phyloP scores from a whole-genome alignment of 257 asterid species.

The Jacaranda copaia region DNA sequence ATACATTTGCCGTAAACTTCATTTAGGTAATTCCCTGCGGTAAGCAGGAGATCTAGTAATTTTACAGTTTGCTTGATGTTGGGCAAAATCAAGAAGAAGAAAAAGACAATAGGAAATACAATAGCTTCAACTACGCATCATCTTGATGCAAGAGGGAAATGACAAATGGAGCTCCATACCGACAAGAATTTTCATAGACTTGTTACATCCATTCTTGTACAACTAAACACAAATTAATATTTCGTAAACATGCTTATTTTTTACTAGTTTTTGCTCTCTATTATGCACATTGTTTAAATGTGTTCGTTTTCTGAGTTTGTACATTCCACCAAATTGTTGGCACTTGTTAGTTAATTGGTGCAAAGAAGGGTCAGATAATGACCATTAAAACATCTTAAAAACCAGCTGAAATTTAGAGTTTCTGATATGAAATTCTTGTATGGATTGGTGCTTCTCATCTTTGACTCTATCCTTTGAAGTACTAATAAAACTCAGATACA shows the following conservation, averaged over 20 bases:
- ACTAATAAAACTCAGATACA: background rate
- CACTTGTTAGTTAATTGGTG: background rate
- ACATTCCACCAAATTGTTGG: no score
- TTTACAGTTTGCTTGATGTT: conserved; percentile 2
- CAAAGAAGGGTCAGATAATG: background rate
- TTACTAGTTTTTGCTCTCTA: no score
- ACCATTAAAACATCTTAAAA: background rate
- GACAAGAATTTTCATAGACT: background rate
- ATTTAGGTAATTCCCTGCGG: conserved; percentile 59
- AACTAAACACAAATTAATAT: no score
- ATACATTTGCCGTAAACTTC: conserved; percentile 57
- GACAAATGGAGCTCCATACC: background rate
- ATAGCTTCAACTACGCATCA: background rate
- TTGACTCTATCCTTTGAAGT: background rate
- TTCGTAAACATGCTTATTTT: no score
- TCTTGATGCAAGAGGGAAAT: background rate
- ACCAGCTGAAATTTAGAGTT: conserved; percentile 2
- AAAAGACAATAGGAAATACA: background rate
- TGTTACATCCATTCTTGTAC: background rate
- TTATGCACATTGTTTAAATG: no score
- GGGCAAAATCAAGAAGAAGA: conserved; percentile 13
- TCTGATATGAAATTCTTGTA: background rate
- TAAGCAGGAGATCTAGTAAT: conserved; percentile 26
- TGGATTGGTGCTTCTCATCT: no score
- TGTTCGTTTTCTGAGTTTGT: no score